Evolutionary conservation across 164 flowering plant species (phyloP), one percentile per base, ranked within the genome.

Genomic region (Dillenia suffruticosa): DNA sequence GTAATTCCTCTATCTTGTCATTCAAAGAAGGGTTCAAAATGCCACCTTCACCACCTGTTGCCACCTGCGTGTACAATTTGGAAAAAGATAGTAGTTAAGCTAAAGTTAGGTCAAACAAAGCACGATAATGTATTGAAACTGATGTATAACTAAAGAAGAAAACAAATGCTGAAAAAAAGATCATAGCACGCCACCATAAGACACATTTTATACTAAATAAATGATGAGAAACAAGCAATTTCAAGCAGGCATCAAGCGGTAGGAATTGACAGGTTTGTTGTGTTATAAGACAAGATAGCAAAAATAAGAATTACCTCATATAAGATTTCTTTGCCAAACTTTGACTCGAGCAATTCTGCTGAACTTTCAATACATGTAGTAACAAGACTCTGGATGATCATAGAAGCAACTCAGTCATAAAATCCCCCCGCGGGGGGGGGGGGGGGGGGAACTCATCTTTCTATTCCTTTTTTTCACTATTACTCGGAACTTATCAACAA

Each of bases 261-360:
- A 32, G 40, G 7, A 32, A 32, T 32, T 32, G 40, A 32, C 40
- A 32, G 40, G 7, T 32, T 32, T 32, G 40, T 32, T 32, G 40
- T 32, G 40, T 32, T 5, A 32, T n/a, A 32, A 32, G 40, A 32
- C 40, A 32, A 32, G 40, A 32, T n/a, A 15, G 15, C 11, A 9
- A 46, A 3, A 1, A 51, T 62, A 15, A 56, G 10, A 48, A 47
- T 10, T 69, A 91, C 99, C 97, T 92, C 99, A 66, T 86, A 95
- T 54, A 95, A 52, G 67, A 89, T 70, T 49, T 94, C 99, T 80
- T 80, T 86, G 47, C 94, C 99, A 70, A 85, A 79, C 70, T 85
- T 82, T 66, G 97, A 95, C 60, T 56, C 70, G 2, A 95, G 76
- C 24, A 95, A 69, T 54, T 88, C 88, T 59, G 81, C 96, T 0